Evolutionary conservation across 441 rosid species (phyloP).

Genomic region (Gossypium lobatum): DNA sequence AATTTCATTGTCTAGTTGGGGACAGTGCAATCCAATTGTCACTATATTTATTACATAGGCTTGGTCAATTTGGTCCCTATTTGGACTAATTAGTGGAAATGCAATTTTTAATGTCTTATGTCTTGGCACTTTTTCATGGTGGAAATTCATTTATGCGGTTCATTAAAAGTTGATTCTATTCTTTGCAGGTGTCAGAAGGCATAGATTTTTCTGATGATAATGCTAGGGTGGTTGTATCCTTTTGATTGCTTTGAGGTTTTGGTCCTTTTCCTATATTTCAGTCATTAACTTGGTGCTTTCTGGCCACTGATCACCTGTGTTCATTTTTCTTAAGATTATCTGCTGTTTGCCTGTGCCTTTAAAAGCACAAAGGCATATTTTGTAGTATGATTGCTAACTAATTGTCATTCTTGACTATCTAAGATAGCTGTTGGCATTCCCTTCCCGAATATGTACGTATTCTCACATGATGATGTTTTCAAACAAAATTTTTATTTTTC

Average conservation of each 20-base stretch:
- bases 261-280: conserved; percentile 10
- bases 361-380: not conserved
- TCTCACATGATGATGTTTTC: conserved; percentile 13
- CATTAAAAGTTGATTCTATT: conserved; percentile 8
- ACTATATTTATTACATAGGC: not conserved
- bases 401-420: conserved; percentile 44
- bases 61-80: not conserved
- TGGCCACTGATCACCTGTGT: not conserved
- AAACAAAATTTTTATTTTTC: not conserved
- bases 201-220: conserved; percentile 94
- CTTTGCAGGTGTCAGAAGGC: conserved; percentile 93
- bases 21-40: not conserved
- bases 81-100: not conserved
- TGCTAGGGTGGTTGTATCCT: conserved; percentile 99
- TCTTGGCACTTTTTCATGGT: not conserved
- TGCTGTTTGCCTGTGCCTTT: conserved; percentile 3
- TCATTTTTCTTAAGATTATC: not conserved
- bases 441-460: conserved; percentile 85
- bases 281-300: conserved; percentile 3
- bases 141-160: not conserved
- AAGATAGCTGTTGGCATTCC: conserved; percentile 97
- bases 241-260: conserved; percentile 19
- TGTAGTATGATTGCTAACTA: conserved; percentile 2
- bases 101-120: not conserved
- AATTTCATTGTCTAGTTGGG: not conserved